Evolutionary conservation across 257 asterid species (phyloP).

Genomic region (Jacaranda copaia): DNA sequence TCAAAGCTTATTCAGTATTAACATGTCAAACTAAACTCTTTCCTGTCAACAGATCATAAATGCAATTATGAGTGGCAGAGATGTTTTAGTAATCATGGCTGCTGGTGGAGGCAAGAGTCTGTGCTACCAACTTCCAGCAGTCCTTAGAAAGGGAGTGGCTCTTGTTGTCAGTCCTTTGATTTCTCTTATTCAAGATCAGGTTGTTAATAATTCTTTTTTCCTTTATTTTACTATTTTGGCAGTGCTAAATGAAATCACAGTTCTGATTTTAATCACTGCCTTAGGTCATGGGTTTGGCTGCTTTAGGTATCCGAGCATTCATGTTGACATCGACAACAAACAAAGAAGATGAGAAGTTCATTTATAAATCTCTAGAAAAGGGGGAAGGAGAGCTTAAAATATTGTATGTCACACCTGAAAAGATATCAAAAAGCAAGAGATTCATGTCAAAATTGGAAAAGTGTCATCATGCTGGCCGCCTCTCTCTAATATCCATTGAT

Average conservation of each 20-base stretch:
- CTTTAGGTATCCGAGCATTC: constrained; percentile 84
- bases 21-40: constrained; percentile 10
- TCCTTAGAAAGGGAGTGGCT: constrained; percentile 83
- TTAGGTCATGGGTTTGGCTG: constrained; percentile 96
- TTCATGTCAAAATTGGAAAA: constrained; percentile 97
- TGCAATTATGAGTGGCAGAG: constrained; percentile 84
- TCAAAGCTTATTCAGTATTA: neutral
- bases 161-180: constrained; percentile 95
- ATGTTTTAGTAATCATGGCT: constrained; percentile 96
- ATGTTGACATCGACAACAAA: constrained; percentile 85
- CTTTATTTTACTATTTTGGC: neutral
- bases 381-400: constrained; percentile 86
- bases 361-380: constrained; percentile 89
- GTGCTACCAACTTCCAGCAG: constrained; percentile 97
- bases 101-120: constrained; percentile 99
- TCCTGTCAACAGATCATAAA: constrained; percentile 71
- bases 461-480: constrained; percentile 93
- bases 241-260: constrained; percentile 3
- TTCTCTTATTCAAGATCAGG: constrained; percentile 99
- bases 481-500: constrained; percentile 90
- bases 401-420: constrained; percentile 94
- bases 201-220: neutral
- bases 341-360: constrained; percentile 91
- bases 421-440: constrained; percentile 97
- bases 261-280: constrained; percentile 41